Percentiles rank a stretch among this genome's conserved stretches.
phyloP scores from a whole-genome alignment of 1,139 yeast species.

The Taiozyma sp. region DNA sequence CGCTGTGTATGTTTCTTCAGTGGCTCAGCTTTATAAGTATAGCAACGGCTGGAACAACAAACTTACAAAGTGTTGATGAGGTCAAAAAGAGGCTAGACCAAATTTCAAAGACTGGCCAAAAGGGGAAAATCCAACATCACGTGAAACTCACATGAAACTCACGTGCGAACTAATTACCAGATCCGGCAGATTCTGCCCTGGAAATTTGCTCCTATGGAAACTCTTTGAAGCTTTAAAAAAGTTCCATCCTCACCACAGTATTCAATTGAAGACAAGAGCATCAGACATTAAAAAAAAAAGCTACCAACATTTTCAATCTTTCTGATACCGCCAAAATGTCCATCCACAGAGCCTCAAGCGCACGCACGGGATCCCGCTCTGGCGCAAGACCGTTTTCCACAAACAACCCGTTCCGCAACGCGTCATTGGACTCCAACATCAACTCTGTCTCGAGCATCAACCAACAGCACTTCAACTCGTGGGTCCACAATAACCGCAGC shows the following conservation, averaged over 20 bases:
- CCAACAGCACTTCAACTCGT: slow-evolving; percentile 38
- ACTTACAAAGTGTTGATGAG: not conserved
- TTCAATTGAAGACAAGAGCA: too few species aligned
- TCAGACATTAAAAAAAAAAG: too few species aligned
- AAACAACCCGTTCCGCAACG: slow-evolving; percentile 54
- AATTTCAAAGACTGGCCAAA: too few species aligned
- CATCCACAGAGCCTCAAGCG: slow-evolving; percentile 15
- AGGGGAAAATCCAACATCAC: too few species aligned
- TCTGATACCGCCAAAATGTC: slow-evolving; percentile 9
- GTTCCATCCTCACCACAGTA: too few species aligned
- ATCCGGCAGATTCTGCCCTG: too few species aligned
- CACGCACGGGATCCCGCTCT: slow-evolving; percentile 27
- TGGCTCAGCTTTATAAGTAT: not conserved
- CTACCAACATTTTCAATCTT: too few species aligned
- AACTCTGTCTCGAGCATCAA: slow-evolving; percentile 21
- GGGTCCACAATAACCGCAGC: slow-evolving; percentile 47
- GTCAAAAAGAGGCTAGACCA: not conserved
- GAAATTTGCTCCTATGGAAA: too few species aligned
- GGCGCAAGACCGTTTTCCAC: slow-evolving; percentile 44
- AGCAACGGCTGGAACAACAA: not conserved
- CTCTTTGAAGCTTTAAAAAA: too few species aligned
- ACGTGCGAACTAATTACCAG: too few species aligned
- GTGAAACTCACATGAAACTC: too few species aligned
- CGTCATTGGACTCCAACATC: slow-evolving; percentile 26
- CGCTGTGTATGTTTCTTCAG: not conserved